Conservation (phyloP, 192 early-diverging fungal species). For the Coemansia sp. region DNA sequence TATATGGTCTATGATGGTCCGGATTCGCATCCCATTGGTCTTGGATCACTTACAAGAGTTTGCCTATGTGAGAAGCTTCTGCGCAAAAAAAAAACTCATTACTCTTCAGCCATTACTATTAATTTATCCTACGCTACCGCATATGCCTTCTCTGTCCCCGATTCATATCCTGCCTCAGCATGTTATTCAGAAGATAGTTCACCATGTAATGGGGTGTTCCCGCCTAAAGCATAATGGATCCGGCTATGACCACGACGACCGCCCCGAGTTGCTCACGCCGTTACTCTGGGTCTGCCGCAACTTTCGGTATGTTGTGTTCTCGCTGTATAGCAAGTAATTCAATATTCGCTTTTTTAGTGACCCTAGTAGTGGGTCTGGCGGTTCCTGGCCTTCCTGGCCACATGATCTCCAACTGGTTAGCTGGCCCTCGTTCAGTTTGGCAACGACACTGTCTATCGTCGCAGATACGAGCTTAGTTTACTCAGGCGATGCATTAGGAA, state of each 20-base stretch:
- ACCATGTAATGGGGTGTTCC: background rate
- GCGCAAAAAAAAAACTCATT: background rate
- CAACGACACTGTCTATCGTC: background rate
- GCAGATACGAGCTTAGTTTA: background rate
- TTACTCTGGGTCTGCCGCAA: slow-evolving; percentile 2
- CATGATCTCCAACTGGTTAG: background rate
- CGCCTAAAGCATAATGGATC: background rate
- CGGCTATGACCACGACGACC: background rate
- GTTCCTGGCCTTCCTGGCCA: background rate
- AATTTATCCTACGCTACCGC: background rate
- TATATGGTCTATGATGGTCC: background rate
- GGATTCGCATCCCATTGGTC: background rate
- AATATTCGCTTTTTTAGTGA: background rate
- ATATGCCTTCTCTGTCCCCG: background rate
- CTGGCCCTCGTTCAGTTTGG: background rate
- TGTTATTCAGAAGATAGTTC: background rate
- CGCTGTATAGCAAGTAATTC: background rate
- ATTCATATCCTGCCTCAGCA: background rate
- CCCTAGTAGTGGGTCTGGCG: background rate
- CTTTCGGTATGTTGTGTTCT: background rate
- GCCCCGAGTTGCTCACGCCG: background rate
- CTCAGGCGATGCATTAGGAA: background rate
- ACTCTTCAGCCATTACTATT: background rate
- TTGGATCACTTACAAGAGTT: background rate
- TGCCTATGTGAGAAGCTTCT: background rate